Percentiles rank a stretch among this genome's conserved stretches.
phyloP scores from a whole-genome alignment of 306 rosid genomes.

The Ziziphus jujuba region DNA sequence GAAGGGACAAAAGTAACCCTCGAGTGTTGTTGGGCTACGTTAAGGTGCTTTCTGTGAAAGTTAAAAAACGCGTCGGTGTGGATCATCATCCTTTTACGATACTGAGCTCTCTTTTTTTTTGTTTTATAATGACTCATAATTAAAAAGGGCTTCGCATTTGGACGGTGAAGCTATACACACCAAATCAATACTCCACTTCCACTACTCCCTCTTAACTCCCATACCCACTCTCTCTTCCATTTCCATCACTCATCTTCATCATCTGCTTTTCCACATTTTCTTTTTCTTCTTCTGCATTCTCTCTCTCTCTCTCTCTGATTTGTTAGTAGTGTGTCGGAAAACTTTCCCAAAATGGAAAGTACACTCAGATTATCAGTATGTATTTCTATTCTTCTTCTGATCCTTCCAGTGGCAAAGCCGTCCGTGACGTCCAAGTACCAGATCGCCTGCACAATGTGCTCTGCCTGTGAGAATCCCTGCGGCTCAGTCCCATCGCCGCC shows the following conservation, averaged over 20 bases:
- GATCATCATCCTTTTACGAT: neutral
- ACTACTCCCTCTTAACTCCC: neutral
- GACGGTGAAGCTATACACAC: conserved; percentile 19
- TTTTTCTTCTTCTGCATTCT: no score
- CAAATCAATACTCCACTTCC: neutral
- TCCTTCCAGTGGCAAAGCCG: neutral
- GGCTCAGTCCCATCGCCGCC: conserved; percentile 41
- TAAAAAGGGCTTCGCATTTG: neutral
- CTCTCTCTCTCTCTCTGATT: neutral
- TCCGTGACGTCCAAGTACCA: conserved; percentile 47
- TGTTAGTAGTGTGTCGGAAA: no score
- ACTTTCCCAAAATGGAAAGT: conserved; percentile 35
- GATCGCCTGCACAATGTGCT: conserved; percentile 94
- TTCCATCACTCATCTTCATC: neutral
- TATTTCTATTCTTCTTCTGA: conserved; percentile 8
- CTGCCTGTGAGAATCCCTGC: conserved; percentile 82
- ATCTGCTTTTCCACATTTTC: neutral
- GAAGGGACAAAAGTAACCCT: neutral
- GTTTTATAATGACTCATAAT: neutral
- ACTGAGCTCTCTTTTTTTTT: neutral
- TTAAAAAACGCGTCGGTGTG: conserved; percentile 51
- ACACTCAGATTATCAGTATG: neutral
- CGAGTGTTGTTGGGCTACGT: neutral
- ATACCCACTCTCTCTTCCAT: neutral
- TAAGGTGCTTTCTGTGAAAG: conserved; percentile 27